phyloP scores from a whole-genome alignment of 148 eudicot species.

The Vaccinium macrocarpon region DNA sequence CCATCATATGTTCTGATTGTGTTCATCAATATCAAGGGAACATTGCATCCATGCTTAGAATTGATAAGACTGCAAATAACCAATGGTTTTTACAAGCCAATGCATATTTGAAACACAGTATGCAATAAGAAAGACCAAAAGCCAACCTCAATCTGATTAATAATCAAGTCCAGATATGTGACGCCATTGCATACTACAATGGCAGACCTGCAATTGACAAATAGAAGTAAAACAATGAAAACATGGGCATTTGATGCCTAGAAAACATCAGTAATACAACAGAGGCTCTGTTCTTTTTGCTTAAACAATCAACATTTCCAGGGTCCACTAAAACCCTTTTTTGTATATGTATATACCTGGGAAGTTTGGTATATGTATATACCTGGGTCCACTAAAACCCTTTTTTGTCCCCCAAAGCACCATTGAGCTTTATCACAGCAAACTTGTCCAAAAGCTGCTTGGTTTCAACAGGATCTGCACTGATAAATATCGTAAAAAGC shows the following conservation, averaged over 20 bases:
- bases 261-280: neutral
- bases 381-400: constrained; percentile 54
- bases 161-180: constrained; percentile 41
- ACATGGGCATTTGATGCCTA: neutral
- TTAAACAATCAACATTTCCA: neutral
- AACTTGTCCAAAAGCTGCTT: constrained; percentile 49
- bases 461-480: constrained; percentile 38
- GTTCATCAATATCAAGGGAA: constrained; percentile 50
- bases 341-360: constrained; percentile 36
- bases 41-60: constrained; percentile 41
- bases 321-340: constrained; percentile 45
- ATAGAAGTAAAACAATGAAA: neutral
- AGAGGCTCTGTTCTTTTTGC: neutral
- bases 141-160: constrained; percentile 47
- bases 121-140: constrained; percentile 13
- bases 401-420: constrained; percentile 33
- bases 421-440: constrained; percentile 43
- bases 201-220: constrained; percentile 27
- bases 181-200: constrained; percentile 35
- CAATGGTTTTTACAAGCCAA: neutral
- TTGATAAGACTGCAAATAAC: constrained; percentile 38
- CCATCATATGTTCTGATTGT: no score
- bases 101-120: neutral
- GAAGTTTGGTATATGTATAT: constrained; percentile 10
- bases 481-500: neutral